These are phyloP conservation scores for Neopestalotiopsis rosae DNA, from an alignment of 2,329 filamentous ascomycete species.

Conservation along the genomic window DNA sequence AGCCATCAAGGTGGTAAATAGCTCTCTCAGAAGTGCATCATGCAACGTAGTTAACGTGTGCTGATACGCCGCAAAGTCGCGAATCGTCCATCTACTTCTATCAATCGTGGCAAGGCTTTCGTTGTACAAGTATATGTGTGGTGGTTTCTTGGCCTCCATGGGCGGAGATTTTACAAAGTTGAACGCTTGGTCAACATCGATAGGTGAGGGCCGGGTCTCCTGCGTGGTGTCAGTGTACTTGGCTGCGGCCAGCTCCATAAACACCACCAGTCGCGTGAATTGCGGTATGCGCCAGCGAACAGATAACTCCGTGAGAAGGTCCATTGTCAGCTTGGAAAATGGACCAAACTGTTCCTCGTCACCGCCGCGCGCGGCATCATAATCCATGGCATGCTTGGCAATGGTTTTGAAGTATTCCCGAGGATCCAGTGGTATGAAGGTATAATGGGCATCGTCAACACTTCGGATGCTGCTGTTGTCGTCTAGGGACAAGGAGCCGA, in stretches of 20 bases:
- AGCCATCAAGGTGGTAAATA: slow-evolving; percentile 85
- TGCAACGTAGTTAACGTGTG: slow-evolving; percentile 77
- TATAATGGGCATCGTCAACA: slow-evolving; percentile 74
- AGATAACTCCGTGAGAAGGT: slow-evolving; percentile 84
- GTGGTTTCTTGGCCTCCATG: slow-evolving; percentile 68
- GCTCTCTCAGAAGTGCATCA: slow-evolving; percentile 82
- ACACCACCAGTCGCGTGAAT: slow-evolving; percentile 77
- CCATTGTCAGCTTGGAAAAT: slow-evolving; percentile 79
- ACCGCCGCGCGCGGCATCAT: slow-evolving; percentile 64
- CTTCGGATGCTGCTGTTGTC: slow-evolving; percentile 56
- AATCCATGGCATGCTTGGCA: slow-evolving; percentile 75
- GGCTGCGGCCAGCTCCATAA: slow-evolving; percentile 83
- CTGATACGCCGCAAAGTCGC: slow-evolving; percentile 74
- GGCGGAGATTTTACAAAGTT: slow-evolving; percentile 78
- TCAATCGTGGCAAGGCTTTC: slow-evolving; percentile 61
- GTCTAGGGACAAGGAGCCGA: slow-evolving; percentile 69
- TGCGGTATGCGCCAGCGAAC: slow-evolving; percentile 89
- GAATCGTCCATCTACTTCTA: slow-evolving; percentile 68
- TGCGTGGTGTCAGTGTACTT: slow-evolving; percentile 82
- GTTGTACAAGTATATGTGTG: slow-evolving; percentile 57
- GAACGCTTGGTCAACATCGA: slow-evolving; percentile 84
- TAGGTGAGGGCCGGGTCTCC: slow-evolving; percentile 61
- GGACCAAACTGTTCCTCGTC: slow-evolving; percentile 54
- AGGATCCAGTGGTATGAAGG: slow-evolving; percentile 86
- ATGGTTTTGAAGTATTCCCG: slow-evolving; percentile 84